These are phyloP conservation scores for Trypethelium eluteriae DNA, from an alignment of 495 filamentous ascomycete genomes.

Conservation along the genomic window DNA sequence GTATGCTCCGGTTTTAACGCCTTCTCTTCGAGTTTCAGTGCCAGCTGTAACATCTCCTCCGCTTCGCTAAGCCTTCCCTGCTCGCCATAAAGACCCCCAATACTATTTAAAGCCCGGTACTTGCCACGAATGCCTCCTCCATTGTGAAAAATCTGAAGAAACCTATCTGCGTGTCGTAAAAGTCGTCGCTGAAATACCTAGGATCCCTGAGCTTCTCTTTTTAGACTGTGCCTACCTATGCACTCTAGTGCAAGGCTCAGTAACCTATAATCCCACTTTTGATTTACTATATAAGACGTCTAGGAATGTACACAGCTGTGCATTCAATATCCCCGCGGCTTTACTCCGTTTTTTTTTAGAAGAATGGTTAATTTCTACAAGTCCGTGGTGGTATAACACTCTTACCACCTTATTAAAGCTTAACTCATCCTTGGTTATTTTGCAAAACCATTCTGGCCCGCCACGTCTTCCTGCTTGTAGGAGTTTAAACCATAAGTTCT, in stretches of 20 bases:
- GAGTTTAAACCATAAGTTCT: constrained; percentile 30
- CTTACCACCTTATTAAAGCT: constrained; percentile 1
- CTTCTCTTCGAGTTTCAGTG: constrained; percentile 36
- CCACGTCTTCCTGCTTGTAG: constrained; percentile 9
- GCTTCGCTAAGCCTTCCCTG: constrained; percentile 36
- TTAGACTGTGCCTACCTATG: background rate
- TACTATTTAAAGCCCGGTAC: constrained; percentile 23
- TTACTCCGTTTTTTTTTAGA: background rate
- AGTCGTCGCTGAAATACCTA: background rate
- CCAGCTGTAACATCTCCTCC: constrained; percentile 37
- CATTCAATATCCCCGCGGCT: constrained; percentile 14
- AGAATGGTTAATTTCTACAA: background rate
- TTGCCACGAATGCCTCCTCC: background rate
- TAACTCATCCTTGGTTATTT: constrained; percentile 9
- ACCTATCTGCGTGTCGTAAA: background rate
- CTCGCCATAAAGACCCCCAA: constrained; percentile 17
- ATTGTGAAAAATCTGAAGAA: background rate
- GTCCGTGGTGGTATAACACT: background rate
- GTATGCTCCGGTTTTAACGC: constrained; percentile 35
- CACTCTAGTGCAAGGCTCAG: background rate
- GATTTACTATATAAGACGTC: background rate
- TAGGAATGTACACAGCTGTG: constrained; percentile 6
- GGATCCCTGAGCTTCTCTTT: background rate
- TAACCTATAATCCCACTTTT: background rate
- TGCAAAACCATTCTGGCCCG: background rate